Base-by-base conservation (phyloP, 441 rosid species). In the Pelargonium citronellum region DNA sequence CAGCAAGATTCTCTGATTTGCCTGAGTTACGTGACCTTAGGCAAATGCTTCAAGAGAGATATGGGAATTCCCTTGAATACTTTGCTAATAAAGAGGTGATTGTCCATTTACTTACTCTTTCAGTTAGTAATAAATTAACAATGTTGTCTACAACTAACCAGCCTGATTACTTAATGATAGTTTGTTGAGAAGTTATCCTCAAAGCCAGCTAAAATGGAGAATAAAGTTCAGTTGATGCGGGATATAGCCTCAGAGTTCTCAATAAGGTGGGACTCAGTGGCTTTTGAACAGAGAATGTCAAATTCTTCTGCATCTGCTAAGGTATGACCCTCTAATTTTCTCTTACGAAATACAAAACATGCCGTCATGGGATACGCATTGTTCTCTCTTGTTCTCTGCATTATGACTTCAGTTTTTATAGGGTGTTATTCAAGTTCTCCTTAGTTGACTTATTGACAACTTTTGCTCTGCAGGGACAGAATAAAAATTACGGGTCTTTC, bases 1-100 rank as follows among this genome's bases (percentile, higher is more conserved):
- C 98, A 67, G 92, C 99, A 55, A 89, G 96, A 78, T 87, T 89
- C 79, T 88, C 98, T 60, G 97, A 90, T 81, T 73, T 92, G 76
- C 99, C 96, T 0, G 98, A 95, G 83, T 69, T 95, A 67, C 92
- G 95, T 20, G 96, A 92, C 22, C 87, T 95, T 57, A 89, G 99
- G 85, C 86, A 90, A 37, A 78, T 79, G 66, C 90, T 92, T 79
- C 85, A 83, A 5, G 93, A 88, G 80, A 90, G 84, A 84, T 92
- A 95, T 16, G 85, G 79, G 69, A 84, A 76, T 83, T 84, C 96
- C 46, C 67, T 92, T 66, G 88, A 82, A 66, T 66, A 87, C 53
- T 90, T 79, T 82, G 84, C 82, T 65, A 87, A 84, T 79, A 82
- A 86, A 73, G 89, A 88, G 97, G 99, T 92, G 82, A 70, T 75